phyloP scores from a whole-genome alignment of 2,329 filamentous ascomycete genomes.

The Paramyrothecium roridum region DNA sequence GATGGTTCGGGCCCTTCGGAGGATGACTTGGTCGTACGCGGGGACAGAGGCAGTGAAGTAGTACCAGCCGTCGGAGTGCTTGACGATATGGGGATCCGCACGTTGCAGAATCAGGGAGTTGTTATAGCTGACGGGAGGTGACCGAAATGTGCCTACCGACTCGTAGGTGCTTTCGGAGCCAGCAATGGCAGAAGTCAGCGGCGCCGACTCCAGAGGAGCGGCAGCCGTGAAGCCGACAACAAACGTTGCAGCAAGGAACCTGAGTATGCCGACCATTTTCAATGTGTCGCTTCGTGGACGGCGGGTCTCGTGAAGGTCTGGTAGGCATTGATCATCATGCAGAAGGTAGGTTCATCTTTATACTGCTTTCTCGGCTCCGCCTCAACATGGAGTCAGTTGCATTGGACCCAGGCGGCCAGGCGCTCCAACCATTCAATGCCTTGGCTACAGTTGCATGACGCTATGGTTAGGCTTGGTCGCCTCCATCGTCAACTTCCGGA shows the following conservation, averaged over 20 bases:
- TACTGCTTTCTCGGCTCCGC: not conserved
- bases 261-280: not conserved
- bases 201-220: not conserved
- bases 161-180: not conserved
- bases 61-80: slow-evolving; percentile 19
- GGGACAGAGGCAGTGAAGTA: slow-evolving; percentile 15
- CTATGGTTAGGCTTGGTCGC: not conserved
- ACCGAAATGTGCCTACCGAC: not conserved
- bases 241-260: not conserved
- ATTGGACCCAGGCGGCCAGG: not conserved
- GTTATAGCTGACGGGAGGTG: slow-evolving; percentile 16
- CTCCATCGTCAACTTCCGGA: not conserved
- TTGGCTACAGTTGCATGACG: not conserved
- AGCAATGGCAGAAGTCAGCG: not conserved
- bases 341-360: not conserved
- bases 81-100: slow-evolving; percentile 24
- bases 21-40: slow-evolving; percentile 10
- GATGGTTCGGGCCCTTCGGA: slow-evolving; percentile 9
- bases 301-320: too few relatives aligned
- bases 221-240: not conserved
- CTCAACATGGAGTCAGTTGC: too few relatives aligned
- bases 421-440: not conserved
- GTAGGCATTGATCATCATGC: too few relatives aligned
- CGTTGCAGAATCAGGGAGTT: slow-evolving; percentile 23
- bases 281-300: too few relatives aligned